Conservation (phyloP, 805 yeast species). For the Wickerhamomyces ciferrii region DNA sequence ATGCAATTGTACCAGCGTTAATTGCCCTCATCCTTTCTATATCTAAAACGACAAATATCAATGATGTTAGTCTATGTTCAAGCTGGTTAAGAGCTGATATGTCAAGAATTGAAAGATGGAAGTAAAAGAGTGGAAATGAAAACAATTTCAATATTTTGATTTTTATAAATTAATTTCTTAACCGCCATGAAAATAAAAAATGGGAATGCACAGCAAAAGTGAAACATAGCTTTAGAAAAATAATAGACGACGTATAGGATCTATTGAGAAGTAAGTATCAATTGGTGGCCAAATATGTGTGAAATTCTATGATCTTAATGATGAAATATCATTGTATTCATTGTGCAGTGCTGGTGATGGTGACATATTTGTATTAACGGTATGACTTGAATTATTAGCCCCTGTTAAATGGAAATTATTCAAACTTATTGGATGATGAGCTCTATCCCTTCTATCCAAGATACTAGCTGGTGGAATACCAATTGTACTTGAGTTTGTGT, state of each 20-base stretch:
- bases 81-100: neutral
- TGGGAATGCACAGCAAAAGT: no score
- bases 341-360: neutral
- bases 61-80: neutral
- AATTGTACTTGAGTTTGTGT: conserved; percentile 58
- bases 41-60: neutral
- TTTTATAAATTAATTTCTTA: no score
- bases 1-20: neutral
- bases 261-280: no score
- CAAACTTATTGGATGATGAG: conserved; percentile 15
- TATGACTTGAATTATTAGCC: conserved; percentile 15
- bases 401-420: conserved; percentile 11
- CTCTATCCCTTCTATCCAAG: conserved; percentile 35
- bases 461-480: conserved; percentile 76
- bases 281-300: neutral
- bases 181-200: no score
- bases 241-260: no score
- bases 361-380: conserved; percentile 11
- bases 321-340: neutral
- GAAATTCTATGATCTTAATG: neutral
- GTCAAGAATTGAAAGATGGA: no score
- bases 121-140: neutral
- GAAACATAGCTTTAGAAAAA: no score
- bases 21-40: neutral
- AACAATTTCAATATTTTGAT: neutral